These are phyloP conservation scores for Cymbomonas tetramitiformis DNA, from an alignment of 139 green algal genomes.

Conservation along the genomic window DNA sequence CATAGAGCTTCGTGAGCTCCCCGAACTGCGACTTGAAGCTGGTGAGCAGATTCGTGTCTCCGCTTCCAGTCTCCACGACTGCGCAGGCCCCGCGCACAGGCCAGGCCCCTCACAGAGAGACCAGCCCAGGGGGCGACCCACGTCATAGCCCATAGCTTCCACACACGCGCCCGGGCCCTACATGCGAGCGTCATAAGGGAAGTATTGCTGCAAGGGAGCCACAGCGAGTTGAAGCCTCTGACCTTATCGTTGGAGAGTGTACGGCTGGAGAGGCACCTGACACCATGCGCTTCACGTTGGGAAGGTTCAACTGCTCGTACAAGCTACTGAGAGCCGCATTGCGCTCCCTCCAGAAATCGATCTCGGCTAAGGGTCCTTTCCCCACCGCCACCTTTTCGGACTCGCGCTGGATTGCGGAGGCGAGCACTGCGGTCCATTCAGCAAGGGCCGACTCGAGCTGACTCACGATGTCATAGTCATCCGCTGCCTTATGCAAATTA, in stretches of 20 bases:
- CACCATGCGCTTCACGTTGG: constrained; percentile 42
- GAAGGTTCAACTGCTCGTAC: constrained; percentile 69
- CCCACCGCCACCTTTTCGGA: constrained; percentile 32
- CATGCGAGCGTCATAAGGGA: too few species aligned
- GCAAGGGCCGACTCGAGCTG: constrained; percentile 42
- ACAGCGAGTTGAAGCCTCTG: too few species aligned
- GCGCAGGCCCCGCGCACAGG: constrained; percentile 26
- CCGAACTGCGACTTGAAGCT: constrained; percentile 34
- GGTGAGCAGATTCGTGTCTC: constrained; percentile 53
- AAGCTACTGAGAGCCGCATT: constrained; percentile 51
- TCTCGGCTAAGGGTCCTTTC: constrained; percentile 60
- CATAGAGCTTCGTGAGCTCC: constrained; percentile 53
- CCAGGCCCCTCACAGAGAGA: too few species aligned
- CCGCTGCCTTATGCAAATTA: constrained; percentile 15
- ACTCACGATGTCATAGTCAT: constrained; percentile 36
- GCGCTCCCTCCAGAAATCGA: constrained; percentile 69
- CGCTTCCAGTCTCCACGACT: too few species aligned
- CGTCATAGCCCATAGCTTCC: too few species aligned
- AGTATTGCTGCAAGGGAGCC: too few species aligned
- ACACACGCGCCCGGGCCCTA: too few species aligned
- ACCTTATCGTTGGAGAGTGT: constrained; percentile 37
- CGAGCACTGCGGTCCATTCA: constrained; percentile 36
- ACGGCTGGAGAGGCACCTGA: too few species aligned
- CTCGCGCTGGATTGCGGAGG: constrained; percentile 17
- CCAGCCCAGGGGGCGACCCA: too few species aligned